phyloP scores from a whole-genome alignment of 2,329 filamentous ascomycete genomes.

The Aspergillus neoniger region DNA sequence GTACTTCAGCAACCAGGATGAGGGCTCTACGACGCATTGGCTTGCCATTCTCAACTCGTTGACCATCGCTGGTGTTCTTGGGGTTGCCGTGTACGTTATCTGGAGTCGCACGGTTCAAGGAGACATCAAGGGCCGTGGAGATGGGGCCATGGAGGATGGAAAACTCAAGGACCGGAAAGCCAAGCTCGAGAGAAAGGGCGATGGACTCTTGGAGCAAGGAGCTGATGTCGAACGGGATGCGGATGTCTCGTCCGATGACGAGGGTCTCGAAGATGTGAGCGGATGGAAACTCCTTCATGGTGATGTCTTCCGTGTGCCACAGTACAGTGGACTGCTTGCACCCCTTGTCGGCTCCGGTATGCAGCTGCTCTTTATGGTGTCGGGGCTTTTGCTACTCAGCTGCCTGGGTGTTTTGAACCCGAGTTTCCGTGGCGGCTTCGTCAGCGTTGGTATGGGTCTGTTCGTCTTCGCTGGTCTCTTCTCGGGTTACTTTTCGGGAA shows the following conservation, averaged over 20 bases:
- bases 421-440: conserved; percentile 84
- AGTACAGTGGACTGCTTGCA: conserved; percentile 70
- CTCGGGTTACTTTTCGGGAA: conserved; percentile 83
- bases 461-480: conserved; percentile 82
- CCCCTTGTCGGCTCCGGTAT: conserved; percentile 82
- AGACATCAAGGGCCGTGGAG: conserved; percentile 74
- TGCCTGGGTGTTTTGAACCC: conserved; percentile 79
- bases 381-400: conserved; percentile 70
- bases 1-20: conserved; percentile 85
- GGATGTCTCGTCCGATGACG: conserved; percentile 67
- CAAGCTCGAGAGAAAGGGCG: conserved; percentile 57
- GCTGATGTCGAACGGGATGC: conserved; percentile 55
- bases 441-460: conserved; percentile 78
- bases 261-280: conserved; percentile 74
- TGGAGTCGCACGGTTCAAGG: conserved; percentile 74
- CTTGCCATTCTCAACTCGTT: conserved; percentile 85
- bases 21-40: conserved; percentile 81
- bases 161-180: conserved; percentile 55
- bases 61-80: conserved; percentile 77
- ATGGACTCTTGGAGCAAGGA: conserved; percentile 61
- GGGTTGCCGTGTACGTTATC: conserved; percentile 78
- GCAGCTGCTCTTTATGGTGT: conserved; percentile 80
- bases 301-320: conserved; percentile 80
- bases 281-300: conserved; percentile 87
- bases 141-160: conserved; percentile 66